Evolutionary conservation across 805 yeast species (phyloP), one percentile per base, ranked within the genome.

Genomic region (Zygosaccharomyces bisporus): DNA sequence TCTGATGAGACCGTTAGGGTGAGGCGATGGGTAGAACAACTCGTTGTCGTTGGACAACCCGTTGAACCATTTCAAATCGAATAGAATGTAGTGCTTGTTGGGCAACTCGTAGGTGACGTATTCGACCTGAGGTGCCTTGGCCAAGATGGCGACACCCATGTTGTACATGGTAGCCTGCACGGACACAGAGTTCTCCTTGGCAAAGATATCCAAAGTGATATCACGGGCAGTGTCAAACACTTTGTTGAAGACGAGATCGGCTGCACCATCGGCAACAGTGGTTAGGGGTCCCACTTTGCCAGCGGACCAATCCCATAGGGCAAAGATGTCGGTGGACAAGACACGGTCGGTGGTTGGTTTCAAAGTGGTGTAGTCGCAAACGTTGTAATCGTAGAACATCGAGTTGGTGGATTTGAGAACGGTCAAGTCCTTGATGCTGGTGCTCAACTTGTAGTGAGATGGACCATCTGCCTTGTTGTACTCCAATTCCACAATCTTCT

Each of bases 121-220:
- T 50, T 71, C 76, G 44, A 90, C 73, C 47, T 71, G 71, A 2
- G 80, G 73, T 44, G 78, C 83, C 41, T 57, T 60, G 39, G 69
- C 72, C 61, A 90, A 75, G 52, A 90, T 86, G 51, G 77, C 80
- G 52, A 79, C 74, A 31, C 86, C 76, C 93, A 90, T 90, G 75
- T 88, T 86, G 74, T 79, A 90, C 96, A 90, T 91, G 47, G 96
- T 90, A 36, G 95, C 96, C 72, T 90, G 97, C 37, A 90, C 97
- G 19, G 95, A 85, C n/a, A 96, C 80, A 7, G 95, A 86, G 66
- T 86, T 80, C 67, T 90, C 96, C 40, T 76, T 65, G 13, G 96
- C 96, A 67, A 90, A 90, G 47, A 75, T 73, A 43, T 79, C 83
- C 57, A 89, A 74, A 1, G 96, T 88, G 57, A 78, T 75, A 31